Evolutionary conservation across 306 rosid species (phyloP).

Genomic region (Castanopsis chinensis): DNA sequence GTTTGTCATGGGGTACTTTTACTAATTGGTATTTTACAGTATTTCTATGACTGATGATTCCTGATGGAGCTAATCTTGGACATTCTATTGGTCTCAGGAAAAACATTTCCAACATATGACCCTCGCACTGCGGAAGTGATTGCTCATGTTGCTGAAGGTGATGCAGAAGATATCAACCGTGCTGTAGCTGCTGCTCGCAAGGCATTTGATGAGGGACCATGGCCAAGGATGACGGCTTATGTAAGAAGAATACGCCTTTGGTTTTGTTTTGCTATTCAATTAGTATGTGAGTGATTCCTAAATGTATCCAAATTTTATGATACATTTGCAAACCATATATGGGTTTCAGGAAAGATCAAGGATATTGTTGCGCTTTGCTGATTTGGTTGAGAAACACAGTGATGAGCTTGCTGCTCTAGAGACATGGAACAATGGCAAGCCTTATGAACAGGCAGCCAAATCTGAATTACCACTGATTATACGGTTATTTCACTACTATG

Average conservation of each 20-base stretch:
- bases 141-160: constrained; percentile 84
- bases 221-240: constrained; percentile 93
- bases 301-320: background rate
- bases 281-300: background rate
- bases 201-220: constrained; percentile 96
- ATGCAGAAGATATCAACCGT: constrained; percentile 70
- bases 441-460: constrained; percentile 60
- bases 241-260: constrained; percentile 31
- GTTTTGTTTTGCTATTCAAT: constrained; percentile 5
- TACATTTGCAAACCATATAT: background rate
- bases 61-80: constrained; percentile 13
- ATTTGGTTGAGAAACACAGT: constrained; percentile 76
- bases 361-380: constrained; percentile 75
- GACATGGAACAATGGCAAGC: constrained; percentile 87
- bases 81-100: constrained; percentile 47
- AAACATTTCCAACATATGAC: constrained; percentile 81
- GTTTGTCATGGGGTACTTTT: background rate
- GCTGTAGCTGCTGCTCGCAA: constrained; percentile 93
- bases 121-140: constrained; percentile 88
- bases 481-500: constrained; percentile 83
- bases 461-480: constrained; percentile 58
- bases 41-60: background rate
- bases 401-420: constrained; percentile 82
- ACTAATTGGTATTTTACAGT: background rate
- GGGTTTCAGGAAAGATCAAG: constrained; percentile 70